phyloP scores from a whole-genome alignment of 768 basidiomycete species.

The Strobilomyces echinocephalus region DNA sequence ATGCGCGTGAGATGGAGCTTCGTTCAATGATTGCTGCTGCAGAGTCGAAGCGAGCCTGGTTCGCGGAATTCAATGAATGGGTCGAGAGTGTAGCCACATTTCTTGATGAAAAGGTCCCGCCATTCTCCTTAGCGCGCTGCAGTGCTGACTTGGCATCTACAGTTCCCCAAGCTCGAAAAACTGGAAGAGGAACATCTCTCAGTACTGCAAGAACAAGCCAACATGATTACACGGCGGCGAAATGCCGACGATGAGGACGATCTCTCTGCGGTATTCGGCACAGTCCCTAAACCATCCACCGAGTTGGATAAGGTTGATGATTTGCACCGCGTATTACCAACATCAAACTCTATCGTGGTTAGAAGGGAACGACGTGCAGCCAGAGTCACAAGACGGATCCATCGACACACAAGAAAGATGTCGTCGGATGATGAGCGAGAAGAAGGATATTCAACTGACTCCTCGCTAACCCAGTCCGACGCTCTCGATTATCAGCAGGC shows the following conservation, averaged over 20 bases:
- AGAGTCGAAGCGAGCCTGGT: conserved; percentile 80
- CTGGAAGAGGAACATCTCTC: conserved; percentile 72
- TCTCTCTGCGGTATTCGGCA: conserved; percentile 62
- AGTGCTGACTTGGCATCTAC: neutral
- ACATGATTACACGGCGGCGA: conserved; percentile 66
- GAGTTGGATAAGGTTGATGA: conserved; percentile 54
- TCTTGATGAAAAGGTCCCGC: conserved; percentile 76
- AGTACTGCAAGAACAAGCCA: conserved; percentile 66
- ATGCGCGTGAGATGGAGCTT: conserved; percentile 66
- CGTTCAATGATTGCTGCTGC: conserved; percentile 69
- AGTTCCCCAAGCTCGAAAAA: conserved; percentile 77
- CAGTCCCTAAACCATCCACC: conserved; percentile 33
- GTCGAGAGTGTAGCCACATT: conserved; percentile 80
- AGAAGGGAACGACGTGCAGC: conserved; percentile 55
- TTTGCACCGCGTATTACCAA: conserved; percentile 48
- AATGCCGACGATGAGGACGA: conserved; percentile 79
- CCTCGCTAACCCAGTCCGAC: conserved; percentile 62
- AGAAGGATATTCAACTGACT: conserved; percentile 88
- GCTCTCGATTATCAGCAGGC: conserved; percentile 66
- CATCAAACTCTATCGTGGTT: conserved; percentile 40
- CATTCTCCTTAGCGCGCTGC: neutral
- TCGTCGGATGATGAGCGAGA: conserved; percentile 35
- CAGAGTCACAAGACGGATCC: conserved; percentile 51
- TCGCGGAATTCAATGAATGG: conserved; percentile 72
- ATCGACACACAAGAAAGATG: conserved; percentile 35